Evolutionary conservation across 225 moss, liverwort and hornwort species (phyloP).

Genomic region (Lunularia cruciata): DNA sequence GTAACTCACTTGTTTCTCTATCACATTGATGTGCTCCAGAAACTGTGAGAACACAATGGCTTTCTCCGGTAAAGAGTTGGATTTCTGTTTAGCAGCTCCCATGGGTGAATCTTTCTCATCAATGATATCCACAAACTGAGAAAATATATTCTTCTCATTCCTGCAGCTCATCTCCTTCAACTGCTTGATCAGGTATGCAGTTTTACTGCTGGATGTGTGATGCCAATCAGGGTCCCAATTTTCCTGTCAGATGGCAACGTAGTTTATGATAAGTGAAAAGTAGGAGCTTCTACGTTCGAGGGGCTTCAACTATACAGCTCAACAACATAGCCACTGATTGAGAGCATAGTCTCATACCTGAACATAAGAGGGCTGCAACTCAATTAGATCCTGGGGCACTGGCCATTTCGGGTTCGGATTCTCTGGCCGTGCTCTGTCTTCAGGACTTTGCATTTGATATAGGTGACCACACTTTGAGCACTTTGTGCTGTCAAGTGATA

Average conservation of each 20-base stretch:
- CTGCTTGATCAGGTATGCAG: conserved; percentile 78
- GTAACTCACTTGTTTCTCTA: conserved; percentile 79
- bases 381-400: conserved; percentile 96
- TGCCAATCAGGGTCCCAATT: conserved; percentile 98
- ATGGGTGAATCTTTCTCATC: conserved; percentile 6
- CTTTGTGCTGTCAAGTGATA: conserved; percentile 79
- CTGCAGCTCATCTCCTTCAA: conserved; percentile 57
- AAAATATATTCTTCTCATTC: conserved; percentile 51
- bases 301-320: background rate
- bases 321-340: background rate
- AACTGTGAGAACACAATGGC: conserved; percentile 95
- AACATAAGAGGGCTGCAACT: conserved; percentile 97
- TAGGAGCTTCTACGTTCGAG: background rate
- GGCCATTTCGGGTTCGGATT: conserved; percentile 98
- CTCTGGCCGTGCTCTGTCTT: conserved; percentile 81
- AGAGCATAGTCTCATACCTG: conserved; percentile 54
- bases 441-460: conserved; percentile 92
- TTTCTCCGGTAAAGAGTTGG: conserved; percentile 58
- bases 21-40: conserved; percentile 95
- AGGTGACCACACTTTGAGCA: conserved; percentile 76
- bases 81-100: conserved; percentile 6
- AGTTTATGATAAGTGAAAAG: background rate
- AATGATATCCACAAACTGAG: conserved; percentile 18
- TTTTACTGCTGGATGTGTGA: conserved; percentile 93
- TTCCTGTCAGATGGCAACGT: conserved; percentile 60